Conservation (phyloP, 139 green algal species). For the Chlamydomonas schloesseri region DNA sequence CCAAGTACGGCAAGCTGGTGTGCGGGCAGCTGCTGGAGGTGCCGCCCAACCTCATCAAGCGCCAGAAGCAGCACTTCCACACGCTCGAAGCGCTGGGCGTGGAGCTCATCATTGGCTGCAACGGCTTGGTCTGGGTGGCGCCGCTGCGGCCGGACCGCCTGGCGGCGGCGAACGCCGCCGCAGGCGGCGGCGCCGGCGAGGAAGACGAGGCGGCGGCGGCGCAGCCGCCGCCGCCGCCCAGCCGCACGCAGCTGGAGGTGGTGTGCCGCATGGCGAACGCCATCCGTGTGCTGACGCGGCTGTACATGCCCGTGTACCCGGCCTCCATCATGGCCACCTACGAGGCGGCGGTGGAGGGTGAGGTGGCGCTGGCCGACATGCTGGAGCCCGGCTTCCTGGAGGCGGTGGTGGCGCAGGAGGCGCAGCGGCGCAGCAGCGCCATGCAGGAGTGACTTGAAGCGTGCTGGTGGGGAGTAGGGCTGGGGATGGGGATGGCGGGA, state of each 20-base stretch:
- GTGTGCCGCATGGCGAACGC: constrained; percentile 71
- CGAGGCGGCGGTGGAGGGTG: constrained; percentile 55
- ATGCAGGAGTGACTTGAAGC: constrained; percentile 34
- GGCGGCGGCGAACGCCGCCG: not conserved
- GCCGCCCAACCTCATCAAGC: constrained; percentile 78
- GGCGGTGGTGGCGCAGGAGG: constrained; percentile 59
- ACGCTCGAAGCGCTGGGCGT: constrained; percentile 71
- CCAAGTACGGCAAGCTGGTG: constrained; percentile 87
- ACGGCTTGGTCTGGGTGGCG: constrained; percentile 87
- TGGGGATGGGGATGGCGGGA: too few species aligned
- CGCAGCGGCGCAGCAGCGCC: constrained; percentile 20
- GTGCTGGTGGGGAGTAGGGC: too few species aligned
- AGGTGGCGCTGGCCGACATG: constrained; percentile 64
- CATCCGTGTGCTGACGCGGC: constrained; percentile 68
- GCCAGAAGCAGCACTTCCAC: constrained; percentile 89
- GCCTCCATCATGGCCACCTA: constrained; percentile 66
- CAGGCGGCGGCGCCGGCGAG: not conserved
- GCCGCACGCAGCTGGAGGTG: constrained; percentile 58
- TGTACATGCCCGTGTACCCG: constrained; percentile 76
- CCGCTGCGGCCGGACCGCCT: constrained; percentile 38
- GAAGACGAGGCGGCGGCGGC: not conserved
- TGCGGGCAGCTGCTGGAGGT: constrained; percentile 80
- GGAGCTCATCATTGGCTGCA: constrained; percentile 86
- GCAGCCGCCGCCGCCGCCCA: not conserved
- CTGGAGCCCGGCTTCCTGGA: constrained; percentile 61